Evolutionary conservation across 495 filamentous ascomycete genomes (phyloP).

Genomic region (Penicillium bialowiezense): DNA sequence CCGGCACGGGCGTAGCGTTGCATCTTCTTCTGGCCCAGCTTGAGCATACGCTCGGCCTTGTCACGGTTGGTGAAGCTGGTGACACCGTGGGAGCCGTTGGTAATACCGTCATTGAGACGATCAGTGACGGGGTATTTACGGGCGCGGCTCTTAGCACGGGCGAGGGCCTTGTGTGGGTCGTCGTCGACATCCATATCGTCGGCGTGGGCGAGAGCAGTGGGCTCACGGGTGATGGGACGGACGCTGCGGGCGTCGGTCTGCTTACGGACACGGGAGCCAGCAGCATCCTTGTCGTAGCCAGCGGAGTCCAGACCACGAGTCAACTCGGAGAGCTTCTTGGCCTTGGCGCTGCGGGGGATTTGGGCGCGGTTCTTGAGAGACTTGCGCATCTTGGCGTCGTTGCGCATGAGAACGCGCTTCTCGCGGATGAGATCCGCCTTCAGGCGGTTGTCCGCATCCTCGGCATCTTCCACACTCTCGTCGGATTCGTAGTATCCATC

Average conservation of each 20-base stretch:
- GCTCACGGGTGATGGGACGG: slow-evolving; percentile 51
- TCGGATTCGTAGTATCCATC: slow-evolving; percentile 77
- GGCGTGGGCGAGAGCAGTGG: slow-evolving; percentile 56
- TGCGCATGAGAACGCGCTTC: slow-evolving; percentile 82
- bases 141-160: slow-evolving; percentile 72
- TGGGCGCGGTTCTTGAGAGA: slow-evolving; percentile 91
- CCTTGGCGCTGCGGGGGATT: slow-evolving; percentile 72
- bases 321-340: slow-evolving; percentile 79
- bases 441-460: slow-evolving; percentile 78
- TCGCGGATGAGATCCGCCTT: slow-evolving; percentile 95
- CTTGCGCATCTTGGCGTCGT: slow-evolving; percentile 89
- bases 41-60: slow-evolving; percentile 80
- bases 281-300: slow-evolving; percentile 76
- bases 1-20: slow-evolving; percentile 95
- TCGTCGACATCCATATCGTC: slow-evolving; percentile 96
- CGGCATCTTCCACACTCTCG: slow-evolving; percentile 70
- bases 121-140: slow-evolving; percentile 75
- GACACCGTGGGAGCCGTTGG: slow-evolving; percentile 56
- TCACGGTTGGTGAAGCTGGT: slow-evolving; percentile 49
- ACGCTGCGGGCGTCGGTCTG: slow-evolving; percentile 59
- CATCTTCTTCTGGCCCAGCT: slow-evolving; percentile 95
- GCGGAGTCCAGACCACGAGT: slow-evolving; percentile 77
- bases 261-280: slow-evolving; percentile 67
- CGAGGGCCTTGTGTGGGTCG: slow-evolving; percentile 55
- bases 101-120: slow-evolving; percentile 71